Evolutionary conservation across 169 alveolate species (phyloP).

Genomic region (Plasmodium gaboni): DNA sequence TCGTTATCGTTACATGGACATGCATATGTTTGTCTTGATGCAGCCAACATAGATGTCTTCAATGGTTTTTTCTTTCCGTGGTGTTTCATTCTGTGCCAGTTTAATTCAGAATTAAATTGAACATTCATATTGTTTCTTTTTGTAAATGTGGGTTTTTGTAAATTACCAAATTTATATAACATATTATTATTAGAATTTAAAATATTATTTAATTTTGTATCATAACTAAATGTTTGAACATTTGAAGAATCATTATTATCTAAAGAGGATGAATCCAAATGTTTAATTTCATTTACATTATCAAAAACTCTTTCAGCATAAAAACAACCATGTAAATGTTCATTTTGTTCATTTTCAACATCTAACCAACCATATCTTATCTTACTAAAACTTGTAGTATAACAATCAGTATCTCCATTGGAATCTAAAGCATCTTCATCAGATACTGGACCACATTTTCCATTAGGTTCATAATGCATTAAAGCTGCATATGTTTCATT

Average conservation of each 20-base stretch:
- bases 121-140: neutral
- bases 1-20: slow-evolving; percentile 61
- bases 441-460: slow-evolving; percentile 19
- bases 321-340: slow-evolving; percentile 28
- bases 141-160: neutral
- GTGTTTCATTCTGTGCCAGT: slow-evolving; percentile 74
- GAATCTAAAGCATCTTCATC: slow-evolving; percentile 51
- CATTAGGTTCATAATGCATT: slow-evolving; percentile 71
- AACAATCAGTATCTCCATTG: slow-evolving; percentile 71
- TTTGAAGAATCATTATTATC: neutral
- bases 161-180: neutral
- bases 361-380: slow-evolving; percentile 75
- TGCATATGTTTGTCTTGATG: slow-evolving; percentile 39
- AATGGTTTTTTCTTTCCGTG: slow-evolving; percentile 38
- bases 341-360: neutral
- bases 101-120: slow-evolving; percentile 26
- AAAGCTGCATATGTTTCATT: slow-evolving; percentile 59
- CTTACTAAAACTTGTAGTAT: slow-evolving; percentile 35
- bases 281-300: neutral
- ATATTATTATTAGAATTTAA: neutral
- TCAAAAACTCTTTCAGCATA: slow-evolving; percentile 26
- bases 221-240: neutral
- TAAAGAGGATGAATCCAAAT: neutral
- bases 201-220: neutral
- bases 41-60: neutral